phyloP scores from a whole-genome alignment of 805 yeast species.

The Saccharomycopsis fermentans region DNA sequence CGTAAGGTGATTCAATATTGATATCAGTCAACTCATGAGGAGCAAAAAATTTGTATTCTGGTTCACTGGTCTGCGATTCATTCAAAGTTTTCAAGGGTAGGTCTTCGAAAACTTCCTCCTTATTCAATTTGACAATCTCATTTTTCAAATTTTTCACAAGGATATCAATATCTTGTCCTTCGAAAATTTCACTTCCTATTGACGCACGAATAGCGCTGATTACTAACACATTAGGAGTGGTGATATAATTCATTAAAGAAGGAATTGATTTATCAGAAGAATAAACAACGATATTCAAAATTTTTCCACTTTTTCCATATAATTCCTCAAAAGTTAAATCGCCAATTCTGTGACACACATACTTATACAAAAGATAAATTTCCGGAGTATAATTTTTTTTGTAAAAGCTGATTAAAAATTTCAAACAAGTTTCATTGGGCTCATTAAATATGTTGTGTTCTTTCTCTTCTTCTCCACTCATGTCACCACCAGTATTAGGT shows the following conservation, averaged over 20 bases:
- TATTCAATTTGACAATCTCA: conserved; percentile 50
- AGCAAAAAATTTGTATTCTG: conserved; percentile 25
- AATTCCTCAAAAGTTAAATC: conserved; percentile 92
- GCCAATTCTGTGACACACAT: conserved; percentile 66
- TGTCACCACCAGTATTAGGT: not conserved
- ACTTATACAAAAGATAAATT: conserved; percentile 65
- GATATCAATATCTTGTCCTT: conserved; percentile 40
- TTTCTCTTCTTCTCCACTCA: not conserved
- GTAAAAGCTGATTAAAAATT: conserved; percentile 7
- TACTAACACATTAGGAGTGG: conserved; percentile 86
- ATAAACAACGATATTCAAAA: conserved; percentile 76
- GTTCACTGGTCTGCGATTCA: conserved; percentile 3
- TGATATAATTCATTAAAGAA: conserved; percentile 70
- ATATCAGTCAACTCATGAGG: conserved; percentile 38
- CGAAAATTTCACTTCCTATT: conserved; percentile 59
- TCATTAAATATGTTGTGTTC: conserved; percentile 5
- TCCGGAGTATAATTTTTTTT: conserved; percentile 83
- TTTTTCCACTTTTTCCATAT: conserved; percentile 63
- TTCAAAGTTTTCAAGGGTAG: not conserved
- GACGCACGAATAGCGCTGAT: conserved; percentile 88
- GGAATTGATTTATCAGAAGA: conserved; percentile 68
- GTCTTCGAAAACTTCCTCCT: conserved; percentile 22
- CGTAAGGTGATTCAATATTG: conserved; percentile 61
- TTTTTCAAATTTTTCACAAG: conserved; percentile 56
- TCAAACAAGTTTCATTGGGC: not conserved